A percentile compares a stretch with the other conserved stretches of the same genome.
These are phyloP conservation scores for Fusarium sterilihyphosum DNA, from an alignment of 2,329 filamentous ascomycete species.

Conservation along the genomic window DNA sequence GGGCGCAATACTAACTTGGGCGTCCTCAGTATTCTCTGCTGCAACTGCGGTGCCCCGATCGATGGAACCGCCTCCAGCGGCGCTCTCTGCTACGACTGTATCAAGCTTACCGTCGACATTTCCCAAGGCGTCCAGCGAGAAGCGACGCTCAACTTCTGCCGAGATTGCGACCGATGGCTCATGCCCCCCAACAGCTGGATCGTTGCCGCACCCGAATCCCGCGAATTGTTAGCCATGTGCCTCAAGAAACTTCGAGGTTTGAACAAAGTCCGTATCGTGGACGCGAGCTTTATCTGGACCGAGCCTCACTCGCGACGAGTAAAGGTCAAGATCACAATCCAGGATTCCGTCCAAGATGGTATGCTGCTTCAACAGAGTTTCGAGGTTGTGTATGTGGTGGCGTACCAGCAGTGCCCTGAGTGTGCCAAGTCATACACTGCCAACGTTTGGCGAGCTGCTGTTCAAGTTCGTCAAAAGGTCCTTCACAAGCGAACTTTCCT, in stretches of 20 bases:
- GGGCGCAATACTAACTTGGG: conserved; percentile 26
- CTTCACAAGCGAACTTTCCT: conserved; percentile 84
- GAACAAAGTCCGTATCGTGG: conserved; percentile 91
- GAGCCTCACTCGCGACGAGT: conserved; percentile 94
- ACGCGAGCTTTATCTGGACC: conserved; percentile 97
- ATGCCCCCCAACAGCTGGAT: conserved; percentile 89
- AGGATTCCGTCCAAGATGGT: conserved; percentile 72
- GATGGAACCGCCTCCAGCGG: conserved; percentile 88
- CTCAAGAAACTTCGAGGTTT: conserved; percentile 87
- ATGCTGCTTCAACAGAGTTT: conserved; percentile 89
- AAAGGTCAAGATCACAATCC: conserved; percentile 95
- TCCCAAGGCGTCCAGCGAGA: conserved; percentile 92
- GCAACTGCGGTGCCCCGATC: conserved; percentile 95
- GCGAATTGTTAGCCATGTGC: conserved; percentile 92
- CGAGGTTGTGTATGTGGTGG: conserved; percentile 91
- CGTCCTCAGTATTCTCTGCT: conserved; percentile 78
- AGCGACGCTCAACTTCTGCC: conserved; percentile 88
- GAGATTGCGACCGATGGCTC: conserved; percentile 94
- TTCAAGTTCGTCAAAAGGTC: conserved; percentile 97
- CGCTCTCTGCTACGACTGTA: conserved; percentile 94
- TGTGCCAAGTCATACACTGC: conserved; percentile 96
- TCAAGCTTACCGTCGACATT: conserved; percentile 94
- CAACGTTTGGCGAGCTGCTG: conserved; percentile 92
- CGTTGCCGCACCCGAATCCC: conserved; percentile 83
- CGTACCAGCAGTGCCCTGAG: conserved; percentile 93